Evolutionary conservation across 176 grass and related monocot genomes (phyloP).

Genomic region (Phoenix dactylifera): DNA sequence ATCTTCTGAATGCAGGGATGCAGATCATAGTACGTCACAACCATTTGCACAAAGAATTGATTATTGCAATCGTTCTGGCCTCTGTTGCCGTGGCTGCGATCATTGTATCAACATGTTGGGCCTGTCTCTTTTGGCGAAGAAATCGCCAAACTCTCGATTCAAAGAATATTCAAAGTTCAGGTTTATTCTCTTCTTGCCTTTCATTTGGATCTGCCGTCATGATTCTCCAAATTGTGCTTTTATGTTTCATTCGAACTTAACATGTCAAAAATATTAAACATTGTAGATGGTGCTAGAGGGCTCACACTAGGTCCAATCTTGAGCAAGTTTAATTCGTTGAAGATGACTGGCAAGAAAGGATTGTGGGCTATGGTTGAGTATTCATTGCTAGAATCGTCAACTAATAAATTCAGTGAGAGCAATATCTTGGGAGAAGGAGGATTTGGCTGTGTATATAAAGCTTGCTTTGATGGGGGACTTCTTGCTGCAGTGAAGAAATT

Average conservation of each 20-base stretch:
- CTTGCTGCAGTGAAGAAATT: slow-evolving; percentile 69
- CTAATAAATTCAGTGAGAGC: slow-evolving; percentile 56
- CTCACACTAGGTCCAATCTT: slow-evolving; percentile 53
- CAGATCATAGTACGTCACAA: slow-evolving; percentile 36
- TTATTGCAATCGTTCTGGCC: slow-evolving; percentile 46
- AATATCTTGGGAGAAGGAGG: slow-evolving; percentile 78
- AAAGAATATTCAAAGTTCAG: slow-evolving; percentile 46
- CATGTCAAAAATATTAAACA: too few species aligned
- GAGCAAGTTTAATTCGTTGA: slow-evolving; percentile 66
- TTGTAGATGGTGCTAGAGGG: slow-evolving; percentile 42
- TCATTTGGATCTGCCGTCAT: too few species aligned
- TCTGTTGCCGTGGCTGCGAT: slow-evolving; percentile 54
- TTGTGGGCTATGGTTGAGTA: slow-evolving; percentile 72
- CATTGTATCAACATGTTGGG: slow-evolving; percentile 50
- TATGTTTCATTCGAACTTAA: too few species aligned
- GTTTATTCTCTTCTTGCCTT: slow-evolving; percentile 10
- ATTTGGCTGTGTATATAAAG: slow-evolving; percentile 74
- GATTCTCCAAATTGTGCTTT: too few species aligned
- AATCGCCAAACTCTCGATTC: slow-evolving; percentile 26
- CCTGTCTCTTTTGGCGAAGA: slow-evolving; percentile 62
- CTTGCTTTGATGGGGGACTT: slow-evolving; percentile 49
- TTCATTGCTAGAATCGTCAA: slow-evolving; percentile 48
- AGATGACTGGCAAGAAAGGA: slow-evolving; percentile 43
- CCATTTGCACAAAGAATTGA: slow-evolving; percentile 68
- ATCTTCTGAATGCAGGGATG: slow-evolving; percentile 29